Evolutionary conservation across 2,329 filamentous ascomycete genomes (phyloP), one percentile per base, ranked within the genome.

Genomic region (Periconia macrospinosa): DNA sequence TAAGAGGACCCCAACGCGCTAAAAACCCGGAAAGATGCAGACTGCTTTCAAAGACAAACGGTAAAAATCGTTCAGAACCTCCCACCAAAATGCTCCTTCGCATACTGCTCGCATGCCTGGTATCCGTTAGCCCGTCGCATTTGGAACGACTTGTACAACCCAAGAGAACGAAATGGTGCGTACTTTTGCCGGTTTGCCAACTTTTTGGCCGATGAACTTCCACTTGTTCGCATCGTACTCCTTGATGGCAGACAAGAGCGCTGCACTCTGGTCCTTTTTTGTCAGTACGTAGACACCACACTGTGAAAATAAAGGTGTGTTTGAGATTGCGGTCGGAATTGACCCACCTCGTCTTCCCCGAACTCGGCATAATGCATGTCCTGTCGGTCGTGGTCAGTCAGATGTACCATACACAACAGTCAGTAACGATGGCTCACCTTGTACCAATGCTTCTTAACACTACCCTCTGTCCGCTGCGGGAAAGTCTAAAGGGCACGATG

Each of bases 281-380:
- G 60, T 73, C 57, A 72, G 67, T 56, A 57, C 52, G 47, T 59
- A 37, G 33, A 33, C 30, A 33, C 7, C 53, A 53, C 53, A 52
- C 55, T 53, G 53, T 49, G 41, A 57, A 51, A 45, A 19, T 17
- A 48, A 33, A 41, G 41, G 45, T 42, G 43, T 30, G 30, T 45
- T 30, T 41, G 33, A 17, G 48, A 8, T 27, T 48, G 50, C 48
- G 45, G 50, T 45, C 52, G 44, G 30, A 52, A 13, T 14, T 37
- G 61, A 61, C 64, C 76, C 79, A 95, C 91, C 86, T 97, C 94
- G 70, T 97, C 92, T 79, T 97, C 93, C 47, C 91, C 92, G 74
- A 99, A 97, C 72, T 97, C 94, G 61, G 94, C 94, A 74, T 97
- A 97, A 73, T 99, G 94, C 94, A 99, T 99, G 67, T 99, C 94